phyloP scores from a whole-genome alignment of 441 rosid genomes.

The Syzygium syzygioides region DNA sequence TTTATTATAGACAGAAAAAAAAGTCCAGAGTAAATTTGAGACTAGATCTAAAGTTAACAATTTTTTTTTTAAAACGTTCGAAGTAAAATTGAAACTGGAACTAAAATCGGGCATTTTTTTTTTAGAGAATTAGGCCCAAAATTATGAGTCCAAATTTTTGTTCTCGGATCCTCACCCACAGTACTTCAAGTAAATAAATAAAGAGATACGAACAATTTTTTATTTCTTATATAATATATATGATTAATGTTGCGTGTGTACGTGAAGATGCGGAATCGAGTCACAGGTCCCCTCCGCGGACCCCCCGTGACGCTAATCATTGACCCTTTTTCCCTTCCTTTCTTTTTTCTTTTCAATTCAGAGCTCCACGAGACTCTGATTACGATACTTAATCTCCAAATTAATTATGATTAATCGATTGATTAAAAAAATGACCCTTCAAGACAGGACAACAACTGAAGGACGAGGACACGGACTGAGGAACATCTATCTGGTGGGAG shows the following conservation, averaged over 20 bases:
- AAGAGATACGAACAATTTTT: neutral
- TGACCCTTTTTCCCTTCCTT: neutral
- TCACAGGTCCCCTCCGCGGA: neutral
- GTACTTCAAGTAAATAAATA: neutral
- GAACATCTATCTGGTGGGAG: neutral
- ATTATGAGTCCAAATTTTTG: neutral
- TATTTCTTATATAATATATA: neutral
- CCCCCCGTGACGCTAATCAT: neutral
- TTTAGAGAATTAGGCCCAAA: neutral
- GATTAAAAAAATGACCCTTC: neutral
- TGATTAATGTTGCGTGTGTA: neutral
- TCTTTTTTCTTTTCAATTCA: neutral
- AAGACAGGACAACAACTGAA: neutral
- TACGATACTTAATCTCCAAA: neutral
- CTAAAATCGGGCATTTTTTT: accelerated
- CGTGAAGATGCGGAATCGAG: neutral
- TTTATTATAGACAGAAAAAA: neutral
- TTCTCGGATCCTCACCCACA: neutral
- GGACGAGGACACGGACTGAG: neutral
- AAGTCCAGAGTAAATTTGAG: accelerated
- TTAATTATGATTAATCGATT: neutral
- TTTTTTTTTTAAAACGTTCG: neutral
- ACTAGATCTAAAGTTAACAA: accelerated
- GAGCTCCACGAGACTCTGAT: neutral
- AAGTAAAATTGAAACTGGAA: accelerated